phyloP scores from a whole-genome alignment of 441 rosid genomes.

The Syzygium malaccense region DNA sequence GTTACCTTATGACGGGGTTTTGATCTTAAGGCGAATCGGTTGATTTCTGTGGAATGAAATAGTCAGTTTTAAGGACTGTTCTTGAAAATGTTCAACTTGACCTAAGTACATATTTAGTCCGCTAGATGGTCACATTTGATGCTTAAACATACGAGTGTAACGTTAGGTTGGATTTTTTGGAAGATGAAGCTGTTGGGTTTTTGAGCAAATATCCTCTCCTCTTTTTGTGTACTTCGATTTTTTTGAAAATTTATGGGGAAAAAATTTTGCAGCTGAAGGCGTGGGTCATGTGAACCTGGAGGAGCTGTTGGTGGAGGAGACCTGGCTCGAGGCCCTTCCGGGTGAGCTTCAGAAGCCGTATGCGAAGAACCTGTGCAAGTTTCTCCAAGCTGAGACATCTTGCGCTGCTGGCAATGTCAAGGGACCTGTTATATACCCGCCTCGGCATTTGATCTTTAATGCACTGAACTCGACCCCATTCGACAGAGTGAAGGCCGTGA shows the following conservation, averaged over 20 bases:
- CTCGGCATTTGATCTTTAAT: constrained; percentile 73
- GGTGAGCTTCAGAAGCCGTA: constrained; percentile 69
- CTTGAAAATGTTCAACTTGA: neutral
- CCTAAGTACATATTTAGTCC: neutral
- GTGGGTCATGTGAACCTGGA: constrained; percentile 43
- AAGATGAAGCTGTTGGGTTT: neutral
- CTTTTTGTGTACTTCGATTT: too few relatives aligned
- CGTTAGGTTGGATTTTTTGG: neutral
- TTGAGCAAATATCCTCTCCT: neutral
- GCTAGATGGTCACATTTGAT: neutral
- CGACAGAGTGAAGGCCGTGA: constrained; percentile 70
- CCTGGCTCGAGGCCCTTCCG: constrained; percentile 67
- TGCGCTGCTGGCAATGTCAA: constrained; percentile 2
- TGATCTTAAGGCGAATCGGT: neutral
- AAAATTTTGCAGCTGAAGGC: constrained; percentile 21
- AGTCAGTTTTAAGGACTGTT: neutral
- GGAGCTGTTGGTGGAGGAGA: constrained; percentile 76
- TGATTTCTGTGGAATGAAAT: neutral
- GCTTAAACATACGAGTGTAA: neutral
- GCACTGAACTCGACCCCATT: constrained; percentile 80
- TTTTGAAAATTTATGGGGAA: neutral
- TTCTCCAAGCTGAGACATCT: constrained; percentile 49
- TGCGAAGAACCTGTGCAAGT: constrained; percentile 46
- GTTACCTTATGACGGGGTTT: neutral
- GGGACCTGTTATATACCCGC: constrained; percentile 50